phyloP scores from a whole-genome alignment of 2,329 filamentous ascomycete species.

The Sporothrix sp. region DNA sequence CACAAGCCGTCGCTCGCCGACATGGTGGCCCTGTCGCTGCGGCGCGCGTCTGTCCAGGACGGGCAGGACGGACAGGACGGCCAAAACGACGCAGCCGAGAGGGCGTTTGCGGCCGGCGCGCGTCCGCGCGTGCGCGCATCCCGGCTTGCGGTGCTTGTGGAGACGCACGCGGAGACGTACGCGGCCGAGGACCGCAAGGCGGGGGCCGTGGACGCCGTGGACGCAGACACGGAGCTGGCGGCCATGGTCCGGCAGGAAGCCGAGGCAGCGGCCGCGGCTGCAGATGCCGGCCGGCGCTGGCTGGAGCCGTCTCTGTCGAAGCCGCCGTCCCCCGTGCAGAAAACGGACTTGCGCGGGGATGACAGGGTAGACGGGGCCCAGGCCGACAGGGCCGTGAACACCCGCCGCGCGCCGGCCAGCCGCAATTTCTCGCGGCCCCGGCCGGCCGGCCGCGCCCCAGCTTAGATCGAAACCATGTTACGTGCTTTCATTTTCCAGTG shows the following conservation, averaged over 20 bases:
- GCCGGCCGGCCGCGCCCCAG: not conserved
- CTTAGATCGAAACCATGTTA: too few species aligned
- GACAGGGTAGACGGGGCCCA: not conserved
- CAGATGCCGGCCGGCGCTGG: not conserved
- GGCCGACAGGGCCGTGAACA: too few species aligned
- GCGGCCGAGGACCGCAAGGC: not conserved
- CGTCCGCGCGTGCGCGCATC: not conserved
- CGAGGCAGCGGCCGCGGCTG: not conserved
- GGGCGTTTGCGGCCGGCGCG: not conserved
- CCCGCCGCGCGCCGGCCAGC: too few species aligned
- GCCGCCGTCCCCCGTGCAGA: not conserved
- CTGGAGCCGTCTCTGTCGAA: not conserved
- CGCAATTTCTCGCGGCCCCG: slow-evolving; percentile 13
- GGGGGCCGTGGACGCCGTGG: not conserved
- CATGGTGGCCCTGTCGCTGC: not conserved
- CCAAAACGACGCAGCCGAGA: too few species aligned
- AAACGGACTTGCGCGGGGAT: not conserved
- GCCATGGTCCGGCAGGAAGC: slow-evolving; percentile 2
- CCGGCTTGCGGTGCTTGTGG: too few species aligned
- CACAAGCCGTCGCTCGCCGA: slow-evolving; percentile 4
- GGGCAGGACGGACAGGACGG: too few species aligned
- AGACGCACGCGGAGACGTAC: not conserved
- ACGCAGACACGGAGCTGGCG: not conserved
- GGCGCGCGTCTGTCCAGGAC: not conserved
- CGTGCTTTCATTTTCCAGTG: not conserved